phyloP scores from a whole-genome alignment of 2,329 filamentous ascomycete genomes.

The Blumeriella jaapii region DNA sequence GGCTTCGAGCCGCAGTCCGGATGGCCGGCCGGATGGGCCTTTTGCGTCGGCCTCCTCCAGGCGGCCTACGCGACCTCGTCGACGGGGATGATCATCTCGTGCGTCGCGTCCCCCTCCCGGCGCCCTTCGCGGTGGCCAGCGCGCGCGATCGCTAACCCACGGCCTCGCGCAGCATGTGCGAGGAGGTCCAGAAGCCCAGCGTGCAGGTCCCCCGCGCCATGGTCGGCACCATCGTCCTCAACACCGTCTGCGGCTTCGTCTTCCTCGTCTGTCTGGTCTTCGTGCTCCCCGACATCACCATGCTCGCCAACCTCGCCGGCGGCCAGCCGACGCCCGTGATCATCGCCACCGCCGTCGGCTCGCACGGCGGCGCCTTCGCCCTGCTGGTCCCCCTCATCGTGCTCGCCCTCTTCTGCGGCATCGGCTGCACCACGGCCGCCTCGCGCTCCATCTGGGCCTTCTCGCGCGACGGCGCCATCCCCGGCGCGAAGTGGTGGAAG shows the following conservation, averaged over 20 bases:
- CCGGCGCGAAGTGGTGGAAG: constrained; percentile 49
- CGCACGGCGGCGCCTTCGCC: constrained; percentile 47
- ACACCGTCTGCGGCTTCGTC: constrained; percentile 53
- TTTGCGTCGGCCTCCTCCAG: constrained; percentile 60
- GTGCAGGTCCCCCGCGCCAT: constrained; percentile 63
- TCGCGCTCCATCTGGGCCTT: constrained; percentile 61
- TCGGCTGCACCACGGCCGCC: constrained; percentile 57
- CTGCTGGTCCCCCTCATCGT: constrained; percentile 55
- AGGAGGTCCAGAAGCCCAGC: constrained; percentile 55
- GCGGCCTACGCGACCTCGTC: constrained; percentile 65
- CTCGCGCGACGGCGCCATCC: constrained; percentile 58
- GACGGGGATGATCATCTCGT: constrained; percentile 72
- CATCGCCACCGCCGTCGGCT: constrained; percentile 34
- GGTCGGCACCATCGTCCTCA: constrained; percentile 55
- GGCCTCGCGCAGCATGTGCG: constrained; percentile 45
- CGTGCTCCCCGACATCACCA: constrained; percentile 51
- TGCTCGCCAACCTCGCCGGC: constrained; percentile 40
- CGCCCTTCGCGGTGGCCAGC: background rate
- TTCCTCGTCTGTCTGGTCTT: constrained; percentile 60
- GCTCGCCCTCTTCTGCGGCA: constrained; percentile 54
- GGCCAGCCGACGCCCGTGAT: constrained; percentile 55
- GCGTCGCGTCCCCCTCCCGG: constrained; percentile 27
- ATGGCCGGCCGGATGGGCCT: constrained; percentile 62
- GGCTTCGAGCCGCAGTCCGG: constrained; percentile 58
- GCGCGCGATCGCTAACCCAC: background rate